These are phyloP conservation scores for Dentipellis fragilis DNA, from an alignment of 768 basidiomycete species.

Conservation along the genomic window DNA sequence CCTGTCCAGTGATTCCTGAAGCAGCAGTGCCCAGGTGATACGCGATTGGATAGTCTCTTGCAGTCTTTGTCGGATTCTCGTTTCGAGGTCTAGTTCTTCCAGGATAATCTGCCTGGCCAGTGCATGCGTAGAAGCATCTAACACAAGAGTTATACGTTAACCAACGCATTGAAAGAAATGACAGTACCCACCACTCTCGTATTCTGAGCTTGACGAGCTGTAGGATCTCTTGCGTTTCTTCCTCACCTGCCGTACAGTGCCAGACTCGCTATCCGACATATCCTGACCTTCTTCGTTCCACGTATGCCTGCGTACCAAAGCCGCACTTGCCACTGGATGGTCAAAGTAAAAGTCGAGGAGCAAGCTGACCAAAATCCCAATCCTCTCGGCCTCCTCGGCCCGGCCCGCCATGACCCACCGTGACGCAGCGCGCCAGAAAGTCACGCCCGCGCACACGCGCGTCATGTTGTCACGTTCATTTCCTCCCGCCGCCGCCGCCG, in stretches of 20 bases:
- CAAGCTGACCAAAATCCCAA: neutral
- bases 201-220: no score
- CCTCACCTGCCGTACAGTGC: no score
- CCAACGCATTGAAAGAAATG: neutral
- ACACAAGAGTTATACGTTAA: neutral
- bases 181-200: no score
- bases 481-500: neutral
- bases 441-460: neutral
- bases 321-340: no score
- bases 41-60: constrained; percentile 32
- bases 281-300: no score
- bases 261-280: no score
- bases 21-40: constrained; percentile 34
- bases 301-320: no score
- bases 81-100: constrained; percentile 35
- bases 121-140: neutral
- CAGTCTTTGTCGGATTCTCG: constrained; percentile 31
- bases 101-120: constrained; percentile 16
- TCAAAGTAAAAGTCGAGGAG: neutral
- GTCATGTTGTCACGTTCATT: no score
- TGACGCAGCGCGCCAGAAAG: neutral
- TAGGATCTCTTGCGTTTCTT: no score
- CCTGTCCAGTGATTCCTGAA: constrained; percentile 25
- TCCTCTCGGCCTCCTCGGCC: neutral
- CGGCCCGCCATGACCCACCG: neutral